Conservation (phyloP, 345 rosid species). For the Dipteronia sinensis region DNA sequence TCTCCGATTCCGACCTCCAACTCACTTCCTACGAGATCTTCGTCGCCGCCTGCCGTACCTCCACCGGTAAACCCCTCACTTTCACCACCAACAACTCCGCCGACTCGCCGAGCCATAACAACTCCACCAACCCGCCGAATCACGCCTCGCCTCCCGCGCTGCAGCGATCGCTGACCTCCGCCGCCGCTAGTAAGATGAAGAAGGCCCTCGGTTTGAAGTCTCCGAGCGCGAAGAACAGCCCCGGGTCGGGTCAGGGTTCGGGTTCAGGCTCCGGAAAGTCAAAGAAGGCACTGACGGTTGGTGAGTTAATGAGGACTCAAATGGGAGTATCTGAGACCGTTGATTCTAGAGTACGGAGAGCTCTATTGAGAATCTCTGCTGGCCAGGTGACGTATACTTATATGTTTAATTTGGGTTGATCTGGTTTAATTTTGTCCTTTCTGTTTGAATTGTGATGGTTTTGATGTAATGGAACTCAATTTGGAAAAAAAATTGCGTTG, state of each 20-base stretch:
- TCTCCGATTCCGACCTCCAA: constrained; percentile 82
- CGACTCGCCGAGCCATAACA: constrained; percentile 43
- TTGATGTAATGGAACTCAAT: constrained; percentile 1
- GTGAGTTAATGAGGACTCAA: constrained; percentile 91
- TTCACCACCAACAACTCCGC: constrained; percentile 35
- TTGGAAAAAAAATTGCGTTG: too few species aligned
- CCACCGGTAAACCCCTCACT: constrained; percentile 72
- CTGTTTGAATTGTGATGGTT: neutral
- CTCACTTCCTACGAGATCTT: constrained; percentile 92
- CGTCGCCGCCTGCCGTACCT: constrained; percentile 79
- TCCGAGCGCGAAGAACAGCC: constrained; percentile 69
- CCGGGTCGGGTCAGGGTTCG: constrained; percentile 64
- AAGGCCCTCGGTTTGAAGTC: constrained; percentile 87
- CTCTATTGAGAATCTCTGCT: constrained; percentile 82
- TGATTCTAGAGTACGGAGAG: constrained; percentile 88
- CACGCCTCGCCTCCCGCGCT: constrained; percentile 45
- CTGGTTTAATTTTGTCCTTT: constrained; percentile 13
- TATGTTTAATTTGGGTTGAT: constrained; percentile 24
- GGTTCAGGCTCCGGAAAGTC: constrained; percentile 63
- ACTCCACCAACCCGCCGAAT: constrained; percentile 16
- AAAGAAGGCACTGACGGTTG: constrained; percentile 71
- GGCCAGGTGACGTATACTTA: constrained; percentile 57
- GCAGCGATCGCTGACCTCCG: constrained; percentile 85
- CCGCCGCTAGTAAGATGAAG: constrained; percentile 96
- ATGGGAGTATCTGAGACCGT: constrained; percentile 77